A percentile compares a stretch with the other conserved stretches of the same genome.
phyloP scores from a whole-genome alignment of 129 eudicot genomes.

The Flaveria sonorensis region DNA sequence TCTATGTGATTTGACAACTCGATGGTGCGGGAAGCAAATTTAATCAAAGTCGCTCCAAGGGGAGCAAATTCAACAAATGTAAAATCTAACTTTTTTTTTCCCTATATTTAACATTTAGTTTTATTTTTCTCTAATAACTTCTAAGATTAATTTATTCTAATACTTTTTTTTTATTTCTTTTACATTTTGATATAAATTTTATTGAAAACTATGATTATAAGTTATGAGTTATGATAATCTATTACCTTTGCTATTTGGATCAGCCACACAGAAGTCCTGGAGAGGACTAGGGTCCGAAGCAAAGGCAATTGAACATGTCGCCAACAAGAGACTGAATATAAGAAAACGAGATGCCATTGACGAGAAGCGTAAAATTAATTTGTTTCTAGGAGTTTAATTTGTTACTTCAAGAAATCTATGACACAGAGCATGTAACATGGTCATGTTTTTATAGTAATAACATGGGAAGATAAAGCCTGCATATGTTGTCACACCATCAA shows the following conservation, averaged over 20 bases:
- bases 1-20: no score
- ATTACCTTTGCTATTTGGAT: constrained; percentile 29
- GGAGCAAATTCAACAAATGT: no score
- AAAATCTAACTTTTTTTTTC: no score
- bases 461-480: background rate
- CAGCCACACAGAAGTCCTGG: constrained; percentile 41
- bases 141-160: no score
- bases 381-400: background rate
- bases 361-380: background rate
- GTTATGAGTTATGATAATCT: no score
- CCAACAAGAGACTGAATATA: constrained; percentile 22
- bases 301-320: constrained; percentile 19
- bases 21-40: no score
- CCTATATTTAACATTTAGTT: no score
- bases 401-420: constrained; percentile 12
- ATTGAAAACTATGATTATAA: no score
- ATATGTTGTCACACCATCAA: background rate
- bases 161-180: no score
- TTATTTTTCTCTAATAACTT: no score
- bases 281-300: constrained; percentile 43
- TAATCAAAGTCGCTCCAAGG: no score
- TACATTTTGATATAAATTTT: no score
- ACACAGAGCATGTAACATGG: background rate
- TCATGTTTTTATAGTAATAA: constrained; percentile 19
- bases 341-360: constrained; percentile 25